Evolutionary conservation across 805 yeast species (phyloP).

Genomic region (Candida tammaniensis): DNA sequence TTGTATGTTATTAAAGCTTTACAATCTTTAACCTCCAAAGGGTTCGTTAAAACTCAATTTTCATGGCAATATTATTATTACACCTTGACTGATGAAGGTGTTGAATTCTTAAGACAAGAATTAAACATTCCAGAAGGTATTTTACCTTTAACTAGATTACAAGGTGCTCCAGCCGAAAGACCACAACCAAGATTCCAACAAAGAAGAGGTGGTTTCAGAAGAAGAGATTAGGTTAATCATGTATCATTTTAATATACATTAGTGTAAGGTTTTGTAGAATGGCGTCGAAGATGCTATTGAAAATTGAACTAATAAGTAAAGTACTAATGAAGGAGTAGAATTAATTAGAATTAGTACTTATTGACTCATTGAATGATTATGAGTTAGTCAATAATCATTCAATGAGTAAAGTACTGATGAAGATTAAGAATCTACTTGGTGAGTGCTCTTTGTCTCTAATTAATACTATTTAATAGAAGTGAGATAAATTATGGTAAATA

Average conservation of each 20-base stretch:
- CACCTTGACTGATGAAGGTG: conserved; percentile 99
- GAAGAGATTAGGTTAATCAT: conserved; percentile 44
- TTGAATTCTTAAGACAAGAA: conserved; percentile 96
- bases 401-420: not conserved
- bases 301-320: too few species aligned
- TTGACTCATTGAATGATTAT: too few species aligned
- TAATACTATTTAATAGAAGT: too few species aligned
- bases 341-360: too few species aligned
- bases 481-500: too few species aligned
- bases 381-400: too few species aligned
- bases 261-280: too few species aligned
- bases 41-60: conserved; percentile 99
- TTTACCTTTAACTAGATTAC: conserved; percentile 97
- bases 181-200: conserved; percentile 47
- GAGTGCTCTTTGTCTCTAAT: too few species aligned
- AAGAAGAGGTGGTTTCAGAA: conserved; percentile 55
- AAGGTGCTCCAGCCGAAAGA: conserved; percentile 85
- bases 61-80: conserved; percentile 99
- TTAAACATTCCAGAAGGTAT: conserved; percentile 98
- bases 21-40: conserved; percentile 98
- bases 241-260: too few species aligned
- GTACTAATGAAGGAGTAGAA: too few species aligned
- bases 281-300: too few species aligned
- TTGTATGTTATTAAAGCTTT: conserved; percentile 97
- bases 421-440: too few species aligned